Base-by-base conservation (phyloP, 192 early-diverging fungal species). In the Pilaira anomala region DNA sequence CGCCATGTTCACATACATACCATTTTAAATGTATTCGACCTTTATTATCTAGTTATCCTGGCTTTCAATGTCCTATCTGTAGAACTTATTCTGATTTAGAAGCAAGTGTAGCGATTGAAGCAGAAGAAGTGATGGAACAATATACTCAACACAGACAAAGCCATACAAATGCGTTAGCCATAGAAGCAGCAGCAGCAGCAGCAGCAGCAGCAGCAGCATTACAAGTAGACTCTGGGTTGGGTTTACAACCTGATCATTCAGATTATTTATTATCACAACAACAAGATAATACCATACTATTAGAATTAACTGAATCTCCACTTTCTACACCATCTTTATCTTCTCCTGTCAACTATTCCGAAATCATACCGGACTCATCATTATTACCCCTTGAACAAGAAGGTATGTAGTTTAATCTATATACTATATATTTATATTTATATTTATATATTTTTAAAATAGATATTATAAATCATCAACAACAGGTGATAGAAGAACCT, bases 1-100 rank as follows among this genome's bases (percentile, higher is more conserved):
- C 91, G 6, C 89, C 91, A 8, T 93, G 91, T 75, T 87, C 85
- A 44, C 91, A 93, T 66, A 86, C 85, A 69, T 93, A 86, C 79
- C 91, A 93, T 70, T 93, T 88, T 75, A 89, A 89, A 74, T 92
- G 90, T 76, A 82, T 87, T 68, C 88, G 84, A 67, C 87, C 87
- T 7, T 70, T 93, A 24, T 52, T 72, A 5, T 67, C 88, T 51
- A 80, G 77, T 30, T 81, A 77, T 63, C 78, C 79, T 0, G 76
- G 79, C 18, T 92, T 93, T 77, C 83, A 78, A 69, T 91, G 91
- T 65, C 88, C 91, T 41, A 79, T 93, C 30, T 93, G 91, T 78
- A 80, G 91, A 40, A 87, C 87, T 30, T 90, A 88, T 57, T 87
- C 90, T 12, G 91, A 93, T 71, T 75, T 93, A 22, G 88, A 89